Evolutionary conservation across 2,329 filamentous ascomycete genomes (phyloP).

Genomic region (Zasmidium angulare): DNA sequence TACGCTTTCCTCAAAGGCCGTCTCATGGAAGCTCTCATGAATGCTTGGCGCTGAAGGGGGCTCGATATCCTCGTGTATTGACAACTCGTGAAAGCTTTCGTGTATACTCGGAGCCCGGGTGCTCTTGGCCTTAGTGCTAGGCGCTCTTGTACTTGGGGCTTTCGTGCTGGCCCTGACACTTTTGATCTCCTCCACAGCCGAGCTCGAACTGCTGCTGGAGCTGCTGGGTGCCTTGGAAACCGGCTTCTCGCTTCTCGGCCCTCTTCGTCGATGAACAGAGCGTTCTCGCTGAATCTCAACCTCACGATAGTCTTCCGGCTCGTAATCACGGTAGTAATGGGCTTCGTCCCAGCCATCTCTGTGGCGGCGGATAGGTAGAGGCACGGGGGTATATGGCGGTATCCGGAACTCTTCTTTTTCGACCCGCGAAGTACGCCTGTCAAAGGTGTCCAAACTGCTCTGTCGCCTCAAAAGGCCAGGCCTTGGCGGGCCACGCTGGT

Average conservation of each 20-base stretch:
- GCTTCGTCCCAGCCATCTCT: slow-evolving; percentile 67
- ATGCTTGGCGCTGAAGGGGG: slow-evolving; percentile 13
- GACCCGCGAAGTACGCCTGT: slow-evolving; percentile 66
- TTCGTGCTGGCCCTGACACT: slow-evolving; percentile 13
- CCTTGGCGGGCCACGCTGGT: slow-evolving; percentile 52
- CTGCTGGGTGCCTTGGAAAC: slow-evolving; percentile 13
- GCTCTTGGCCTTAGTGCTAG: slow-evolving; percentile 18
- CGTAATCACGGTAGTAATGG: slow-evolving; percentile 41
- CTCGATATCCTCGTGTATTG: slow-evolving; percentile 19
- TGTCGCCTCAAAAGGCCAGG: slow-evolving; percentile 75
- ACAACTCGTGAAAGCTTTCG: slow-evolving; percentile 27
- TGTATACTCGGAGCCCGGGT: slow-evolving; percentile 16
- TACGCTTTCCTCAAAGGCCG: slow-evolving; percentile 25
- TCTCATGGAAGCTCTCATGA: slow-evolving; percentile 17
- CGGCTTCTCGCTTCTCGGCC: slow-evolving; percentile 21
- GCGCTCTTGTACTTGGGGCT: slow-evolving; percentile 11
- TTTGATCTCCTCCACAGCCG: slow-evolving; percentile 34
- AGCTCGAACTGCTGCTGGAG: slow-evolving; percentile 25
- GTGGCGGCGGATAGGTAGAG: slow-evolving; percentile 58
- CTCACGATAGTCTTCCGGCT: slow-evolving; percentile 49
- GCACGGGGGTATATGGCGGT: slow-evolving; percentile 67
- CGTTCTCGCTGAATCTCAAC: slow-evolving; percentile 50
- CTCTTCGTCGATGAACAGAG: slow-evolving; percentile 36
- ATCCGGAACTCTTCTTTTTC: slow-evolving; percentile 64
- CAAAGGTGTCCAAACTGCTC: slow-evolving; percentile 87